Evolutionary conservation across 179 eudicot genomes (phyloP), one percentile per base, ranked within the genome.

Genomic region (Heliamphora pulchella): DNA sequence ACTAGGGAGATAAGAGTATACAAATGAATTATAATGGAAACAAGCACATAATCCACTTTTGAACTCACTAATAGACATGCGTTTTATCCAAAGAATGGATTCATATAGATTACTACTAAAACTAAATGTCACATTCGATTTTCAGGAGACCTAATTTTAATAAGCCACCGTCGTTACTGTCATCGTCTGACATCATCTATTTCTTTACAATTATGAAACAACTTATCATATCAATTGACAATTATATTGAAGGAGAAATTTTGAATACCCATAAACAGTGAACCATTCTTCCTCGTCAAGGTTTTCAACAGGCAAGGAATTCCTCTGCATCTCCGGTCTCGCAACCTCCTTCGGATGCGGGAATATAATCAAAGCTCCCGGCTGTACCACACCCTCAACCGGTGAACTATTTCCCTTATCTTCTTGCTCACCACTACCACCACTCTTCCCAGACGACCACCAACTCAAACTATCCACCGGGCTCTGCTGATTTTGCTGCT

Each of bases 251-350:
- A 39, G 58, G 3, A 51, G 62, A 20, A 53, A 63, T n/a, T 17
- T 51, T 44, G 31, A 59, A 69, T 92, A 94, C 99, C 99, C 99
- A 68, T 91, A 96, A 77, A 94, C 97, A 62, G 98, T 94, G 78
- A 96, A 92, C 99, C 99, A 96, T 82, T 96, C 98, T 84, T 92
- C 98, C 88, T 96, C 97, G 59, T 89, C 87, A 76, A 92, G 86
- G 78, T 82, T 82, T 39, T 93, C 97, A 69, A 87, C 83, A 17
- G 91, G 91, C 15, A 89, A 77, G 53, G 88, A 83, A 83, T 84
- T 94, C 86, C 81, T 88, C 82, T 89, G 89, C 84, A 88, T 83
- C 80, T 92, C 98, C 13, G 99, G 98, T 81, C 97, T 89, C 0
- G 91, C 98, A 72, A 96, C 96, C 80, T 96, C 98, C 87, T 93